phyloP scores from a whole-genome alignment of 768 basidiomycete genomes.

The Psilocybe tampanensis region DNA sequence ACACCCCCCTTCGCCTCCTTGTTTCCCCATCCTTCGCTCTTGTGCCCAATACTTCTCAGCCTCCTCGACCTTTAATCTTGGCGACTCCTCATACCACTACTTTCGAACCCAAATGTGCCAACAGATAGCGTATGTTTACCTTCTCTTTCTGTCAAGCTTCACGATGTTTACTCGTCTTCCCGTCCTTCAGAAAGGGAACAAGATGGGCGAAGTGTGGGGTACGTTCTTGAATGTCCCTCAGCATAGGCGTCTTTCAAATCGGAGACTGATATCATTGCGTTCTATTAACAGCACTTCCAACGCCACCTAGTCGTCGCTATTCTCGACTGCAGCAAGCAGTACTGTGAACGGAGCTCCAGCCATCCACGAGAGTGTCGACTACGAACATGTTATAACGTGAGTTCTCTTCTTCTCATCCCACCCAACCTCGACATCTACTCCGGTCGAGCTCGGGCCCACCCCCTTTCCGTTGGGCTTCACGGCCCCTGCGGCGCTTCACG shows the following conservation, averaged over 20 bases:
- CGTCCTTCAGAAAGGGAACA: conserved; percentile 68
- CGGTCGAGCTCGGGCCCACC: too few relatives aligned
- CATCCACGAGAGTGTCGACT: conserved; percentile 61
- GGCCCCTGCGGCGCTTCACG: neutral
- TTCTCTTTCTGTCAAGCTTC: neutral
- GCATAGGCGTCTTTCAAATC: conserved; percentile 8
- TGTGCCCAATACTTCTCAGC: neutral
- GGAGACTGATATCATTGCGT: conserved; percentile 2
- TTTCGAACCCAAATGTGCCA: conserved; percentile 56
- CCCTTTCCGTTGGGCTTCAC: neutral
- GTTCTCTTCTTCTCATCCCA: conserved; percentile 18
- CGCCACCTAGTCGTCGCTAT: conserved; percentile 74
- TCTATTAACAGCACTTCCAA: conserved; percentile 68
- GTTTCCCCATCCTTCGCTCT: neutral
- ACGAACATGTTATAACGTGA: conserved; percentile 58
- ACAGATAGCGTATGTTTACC: conserved; percentile 67
- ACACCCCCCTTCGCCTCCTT: conserved; percentile 3
- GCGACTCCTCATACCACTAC: neutral
- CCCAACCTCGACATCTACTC: neutral
- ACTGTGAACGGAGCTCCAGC: conserved; percentile 64
- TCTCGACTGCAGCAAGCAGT: conserved; percentile 68
- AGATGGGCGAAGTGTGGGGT: conserved; percentile 75
- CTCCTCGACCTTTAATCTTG: neutral
- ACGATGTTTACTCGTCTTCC: conserved; percentile 15
- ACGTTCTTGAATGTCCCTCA: conserved; percentile 18